A percentile compares a stretch with the other conserved stretches of the same genome.
phyloP scores from a whole-genome alignment of 495 filamentous ascomycete species.

The Oleoguttula mirabilis region DNA sequence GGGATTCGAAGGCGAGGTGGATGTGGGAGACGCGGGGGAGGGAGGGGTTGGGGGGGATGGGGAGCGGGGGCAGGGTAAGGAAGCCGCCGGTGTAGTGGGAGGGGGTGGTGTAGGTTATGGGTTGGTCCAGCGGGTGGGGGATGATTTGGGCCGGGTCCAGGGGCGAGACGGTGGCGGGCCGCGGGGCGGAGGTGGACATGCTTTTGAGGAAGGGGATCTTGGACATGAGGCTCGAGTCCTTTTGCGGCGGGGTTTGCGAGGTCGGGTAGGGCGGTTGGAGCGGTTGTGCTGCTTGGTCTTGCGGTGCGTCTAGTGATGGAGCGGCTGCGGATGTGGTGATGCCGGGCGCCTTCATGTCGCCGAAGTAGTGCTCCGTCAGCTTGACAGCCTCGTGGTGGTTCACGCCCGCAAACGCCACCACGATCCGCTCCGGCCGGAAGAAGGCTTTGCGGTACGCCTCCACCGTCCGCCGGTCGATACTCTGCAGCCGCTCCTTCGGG shows the following conservation, averaged over 20 bases:
- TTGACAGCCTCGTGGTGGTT: conserved; percentile 67
- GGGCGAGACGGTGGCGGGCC: conserved; percentile 43
- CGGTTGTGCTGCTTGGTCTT: conserved; percentile 21
- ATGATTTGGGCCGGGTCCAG: conserved; percentile 32
- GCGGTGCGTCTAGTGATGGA: neutral
- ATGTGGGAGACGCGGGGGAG: conserved; percentile 79
- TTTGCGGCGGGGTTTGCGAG: conserved; percentile 27
- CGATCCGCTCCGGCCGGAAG: conserved; percentile 78
- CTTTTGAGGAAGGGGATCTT: conserved; percentile 92
- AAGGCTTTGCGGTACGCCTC: conserved; percentile 72
- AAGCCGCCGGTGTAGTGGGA: conserved; percentile 92
- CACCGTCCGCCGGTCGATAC: conserved; percentile 65
- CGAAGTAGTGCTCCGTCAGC: conserved; percentile 75
- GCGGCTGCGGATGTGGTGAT: neutral
- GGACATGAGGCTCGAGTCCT: conserved; percentile 54
- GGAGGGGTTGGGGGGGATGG: conserved; percentile 61
- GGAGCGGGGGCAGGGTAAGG: conserved; percentile 67
- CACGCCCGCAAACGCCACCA: conserved; percentile 91
- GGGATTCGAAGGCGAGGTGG: conserved; percentile 89
- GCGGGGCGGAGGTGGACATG: conserved; percentile 57
- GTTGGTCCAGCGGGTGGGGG: conserved; percentile 43
- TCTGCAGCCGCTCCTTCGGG: conserved; percentile 63
- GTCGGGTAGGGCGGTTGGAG: conserved; percentile 26
- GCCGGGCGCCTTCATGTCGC: conserved; percentile 52
- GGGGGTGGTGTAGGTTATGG: conserved; percentile 32